Conservation (phyloP, 139 green algal species). For the Gonium pectorale region DNA sequence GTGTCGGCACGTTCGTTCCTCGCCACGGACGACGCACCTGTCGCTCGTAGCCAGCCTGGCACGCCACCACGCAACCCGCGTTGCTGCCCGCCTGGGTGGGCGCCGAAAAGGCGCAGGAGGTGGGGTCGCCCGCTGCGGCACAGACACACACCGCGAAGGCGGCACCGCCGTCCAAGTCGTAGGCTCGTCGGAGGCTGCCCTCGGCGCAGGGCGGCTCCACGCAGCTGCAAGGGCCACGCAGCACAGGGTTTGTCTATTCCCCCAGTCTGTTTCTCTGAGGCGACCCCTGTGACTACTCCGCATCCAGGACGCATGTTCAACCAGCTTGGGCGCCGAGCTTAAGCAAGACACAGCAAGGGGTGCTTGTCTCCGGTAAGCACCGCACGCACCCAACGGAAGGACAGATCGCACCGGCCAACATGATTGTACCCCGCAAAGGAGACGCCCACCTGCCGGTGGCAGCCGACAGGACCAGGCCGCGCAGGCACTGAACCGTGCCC, state of each 20-base stretch:
- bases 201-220: slow-evolving; percentile 2
- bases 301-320: no score
- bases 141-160: slow-evolving; percentile 38
- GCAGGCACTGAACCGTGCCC: slow-evolving; percentile 9
- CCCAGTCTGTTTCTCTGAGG: no score
- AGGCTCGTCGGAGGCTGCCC: neutral
- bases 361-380: no score
- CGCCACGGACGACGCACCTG: no score
- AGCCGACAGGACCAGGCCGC: neutral
- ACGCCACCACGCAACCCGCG: slow-evolving; percentile 34
- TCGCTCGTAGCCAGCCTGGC: slow-evolving; percentile 18
- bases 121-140: neutral
- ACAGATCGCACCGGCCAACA: no score
- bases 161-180: slow-evolving; percentile 1
- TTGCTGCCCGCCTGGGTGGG: neutral
- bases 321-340: no score
- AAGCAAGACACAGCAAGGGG: no score
- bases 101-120: slow-evolving; percentile 2
- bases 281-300: no score
- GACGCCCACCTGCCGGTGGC: neutral
- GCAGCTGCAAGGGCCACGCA: neutral
- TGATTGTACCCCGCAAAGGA: neutral
- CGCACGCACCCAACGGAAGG: no score
- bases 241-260: no score
- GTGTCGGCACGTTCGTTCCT: no score